phyloP scores from a whole-genome alignment of 2,329 filamentous ascomycete genomes.

The Talaromyces sp. region DNA sequence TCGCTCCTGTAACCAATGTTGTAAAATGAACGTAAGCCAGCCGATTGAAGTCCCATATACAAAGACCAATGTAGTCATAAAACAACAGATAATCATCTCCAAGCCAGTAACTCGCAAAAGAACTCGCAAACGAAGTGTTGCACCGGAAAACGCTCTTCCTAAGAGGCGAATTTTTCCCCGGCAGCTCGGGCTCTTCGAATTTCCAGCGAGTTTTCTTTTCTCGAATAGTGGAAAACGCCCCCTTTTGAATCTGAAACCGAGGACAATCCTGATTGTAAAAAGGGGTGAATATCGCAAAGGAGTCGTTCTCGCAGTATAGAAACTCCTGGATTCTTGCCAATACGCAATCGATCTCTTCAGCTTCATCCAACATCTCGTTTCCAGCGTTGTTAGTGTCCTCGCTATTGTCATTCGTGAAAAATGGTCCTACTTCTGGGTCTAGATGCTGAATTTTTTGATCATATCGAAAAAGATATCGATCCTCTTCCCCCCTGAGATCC shows the following conservation, averaged over 20 bases:
- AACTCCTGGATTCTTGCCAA: background rate
- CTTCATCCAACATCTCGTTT: background rate
- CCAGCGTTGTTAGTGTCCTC: background rate
- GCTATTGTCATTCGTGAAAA: too few relatives aligned
- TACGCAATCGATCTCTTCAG: conserved; percentile 4
- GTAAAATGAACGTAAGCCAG: background rate
- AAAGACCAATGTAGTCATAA: background rate
- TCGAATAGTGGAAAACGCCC: background rate
- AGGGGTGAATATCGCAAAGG: background rate
- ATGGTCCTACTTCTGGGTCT: background rate
- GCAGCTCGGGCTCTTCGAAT: background rate
- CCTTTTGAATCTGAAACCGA: background rate
- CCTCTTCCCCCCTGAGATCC: background rate
- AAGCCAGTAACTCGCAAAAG: background rate
- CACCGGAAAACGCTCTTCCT: background rate
- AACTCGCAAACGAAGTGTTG: background rate
- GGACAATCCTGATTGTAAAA: background rate
- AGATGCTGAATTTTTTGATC: background rate
- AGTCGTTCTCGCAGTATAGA: too few relatives aligned
- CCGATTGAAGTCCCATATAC: conserved; percentile 3
- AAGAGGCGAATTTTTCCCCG: background rate
- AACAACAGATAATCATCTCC: background rate
- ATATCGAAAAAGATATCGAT: background rate
- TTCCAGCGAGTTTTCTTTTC: background rate
- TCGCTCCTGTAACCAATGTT: too few relatives aligned